A percentile compares a stretch with the other conserved stretches of the same genome.
These are phyloP conservation scores for Fusarium avenaceum DNA, from an alignment of 2,329 filamentous ascomycete species.

Conservation along the genomic window DNA sequence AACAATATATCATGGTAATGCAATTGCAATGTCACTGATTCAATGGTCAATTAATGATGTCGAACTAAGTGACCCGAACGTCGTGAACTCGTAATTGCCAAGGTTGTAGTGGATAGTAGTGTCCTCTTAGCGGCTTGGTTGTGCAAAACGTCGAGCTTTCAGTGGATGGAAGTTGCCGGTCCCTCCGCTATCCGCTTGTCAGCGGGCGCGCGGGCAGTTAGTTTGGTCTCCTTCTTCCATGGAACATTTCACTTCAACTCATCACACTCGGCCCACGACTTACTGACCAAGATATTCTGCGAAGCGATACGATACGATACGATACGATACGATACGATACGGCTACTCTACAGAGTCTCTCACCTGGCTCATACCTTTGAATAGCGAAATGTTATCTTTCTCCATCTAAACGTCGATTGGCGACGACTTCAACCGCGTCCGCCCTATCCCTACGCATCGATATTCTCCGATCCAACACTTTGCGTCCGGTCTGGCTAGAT, in stretches of 20 bases:
- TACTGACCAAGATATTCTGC: neutral
- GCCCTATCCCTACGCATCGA: constrained; percentile 34
- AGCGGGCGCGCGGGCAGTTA: constrained; percentile 18
- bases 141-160: constrained; percentile 4
- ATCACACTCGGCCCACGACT: neutral
- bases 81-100: constrained; percentile 10
- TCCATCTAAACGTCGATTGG: constrained; percentile 38
- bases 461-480: constrained; percentile 32
- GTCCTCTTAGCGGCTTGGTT: constrained; percentile 25
- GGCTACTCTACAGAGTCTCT: constrained; percentile 5
- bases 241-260: constrained; percentile 11
- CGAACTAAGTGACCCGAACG: neutral
- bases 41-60: neutral
- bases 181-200: constrained; percentile 18
- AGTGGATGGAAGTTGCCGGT: constrained; percentile 36
- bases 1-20: neutral
- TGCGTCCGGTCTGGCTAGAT: constrained; percentile 17
- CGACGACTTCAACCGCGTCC: constrained; percentile 30
- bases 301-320: neutral
- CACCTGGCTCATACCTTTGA: constrained; percentile 4
- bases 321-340: neutral
- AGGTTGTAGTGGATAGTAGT: constrained; percentile 16
- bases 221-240: constrained; percentile 16
- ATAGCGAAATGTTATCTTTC: constrained; percentile 37
- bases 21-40: neutral